Conservation (phyloP, 2,329 filamentous ascomycete species). For the Fusarium austroafricanum region DNA sequence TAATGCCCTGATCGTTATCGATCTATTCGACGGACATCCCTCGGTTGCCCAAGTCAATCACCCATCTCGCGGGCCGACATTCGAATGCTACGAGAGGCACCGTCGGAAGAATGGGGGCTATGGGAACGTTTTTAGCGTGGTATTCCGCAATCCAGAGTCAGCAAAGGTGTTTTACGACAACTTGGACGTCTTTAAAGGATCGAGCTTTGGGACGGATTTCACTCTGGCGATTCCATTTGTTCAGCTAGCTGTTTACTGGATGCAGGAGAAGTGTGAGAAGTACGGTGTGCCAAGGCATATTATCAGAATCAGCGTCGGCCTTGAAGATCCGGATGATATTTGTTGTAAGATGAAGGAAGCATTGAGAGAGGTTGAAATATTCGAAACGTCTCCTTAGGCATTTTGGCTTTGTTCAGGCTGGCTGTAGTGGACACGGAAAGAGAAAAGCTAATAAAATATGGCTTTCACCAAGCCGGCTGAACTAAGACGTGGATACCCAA, state of each 20-base stretch:
- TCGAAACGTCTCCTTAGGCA: too few species aligned
- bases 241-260: background rate
- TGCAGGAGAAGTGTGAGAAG: background rate
- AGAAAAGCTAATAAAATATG: too few species aligned
- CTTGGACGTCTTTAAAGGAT: background rate
- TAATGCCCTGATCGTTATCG: background rate
- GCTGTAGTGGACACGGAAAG: too few species aligned
- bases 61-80: background rate
- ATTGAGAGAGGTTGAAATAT: rapidly evolving
- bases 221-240: background rate
- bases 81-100: background rate
- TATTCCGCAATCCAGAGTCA: background rate
- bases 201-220: background rate
- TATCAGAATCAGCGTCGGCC: background rate
- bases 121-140: background rate
- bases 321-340: background rate
- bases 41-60: background rate
- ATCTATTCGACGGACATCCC: background rate
- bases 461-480: too few species aligned
- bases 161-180: background rate
- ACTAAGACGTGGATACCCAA: too few species aligned
- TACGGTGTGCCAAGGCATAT: background rate
- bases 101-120: background rate
- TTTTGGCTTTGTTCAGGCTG: too few species aligned
- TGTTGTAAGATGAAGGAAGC: background rate